phyloP scores from a whole-genome alignment of 164 flowering plant genomes.

The Protea cynaroides region DNA sequence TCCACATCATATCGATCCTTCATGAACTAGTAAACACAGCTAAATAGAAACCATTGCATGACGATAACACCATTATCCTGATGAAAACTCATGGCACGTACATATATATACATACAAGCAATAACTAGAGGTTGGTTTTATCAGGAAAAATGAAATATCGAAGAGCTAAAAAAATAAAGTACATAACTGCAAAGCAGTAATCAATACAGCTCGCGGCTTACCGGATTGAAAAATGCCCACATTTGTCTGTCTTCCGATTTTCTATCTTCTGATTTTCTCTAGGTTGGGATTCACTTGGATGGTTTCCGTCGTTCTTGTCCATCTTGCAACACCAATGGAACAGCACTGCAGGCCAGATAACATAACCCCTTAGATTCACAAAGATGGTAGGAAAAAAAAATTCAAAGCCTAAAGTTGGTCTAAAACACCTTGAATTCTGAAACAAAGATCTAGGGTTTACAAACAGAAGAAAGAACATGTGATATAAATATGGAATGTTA shows the following conservation, averaged over 20 bases:
- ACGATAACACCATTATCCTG: not conserved
- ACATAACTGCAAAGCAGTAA: not conserved
- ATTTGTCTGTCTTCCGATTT: constrained; percentile 17
- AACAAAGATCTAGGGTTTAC: not conserved
- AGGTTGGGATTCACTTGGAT: constrained; percentile 26
- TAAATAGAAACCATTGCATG: not conserved
- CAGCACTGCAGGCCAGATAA: constrained; percentile 1
- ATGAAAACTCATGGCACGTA: not conserved
- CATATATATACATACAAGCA: not conserved
- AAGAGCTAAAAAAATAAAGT: not conserved
- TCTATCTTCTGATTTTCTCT: constrained; percentile 37
- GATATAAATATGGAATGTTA: not conserved
- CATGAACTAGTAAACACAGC: not conserved
- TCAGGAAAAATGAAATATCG: not conserved
- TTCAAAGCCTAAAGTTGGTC: not conserved
- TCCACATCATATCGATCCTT: not conserved
- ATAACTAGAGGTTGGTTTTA: not conserved
- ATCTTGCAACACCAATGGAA: constrained; percentile 13
- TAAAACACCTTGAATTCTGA: not conserved
- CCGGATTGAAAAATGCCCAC: constrained; percentile 61
- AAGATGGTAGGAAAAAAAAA: not conserved
- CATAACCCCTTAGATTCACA: constrained; percentile 1
- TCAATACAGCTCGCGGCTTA: constrained; percentile 16
- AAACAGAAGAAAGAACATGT: not conserved
- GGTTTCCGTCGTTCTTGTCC: constrained; percentile 16